Conservation (phyloP, 2,329 filamentous ascomycete species). For the Stachybotrys chlorohalonatus region DNA sequence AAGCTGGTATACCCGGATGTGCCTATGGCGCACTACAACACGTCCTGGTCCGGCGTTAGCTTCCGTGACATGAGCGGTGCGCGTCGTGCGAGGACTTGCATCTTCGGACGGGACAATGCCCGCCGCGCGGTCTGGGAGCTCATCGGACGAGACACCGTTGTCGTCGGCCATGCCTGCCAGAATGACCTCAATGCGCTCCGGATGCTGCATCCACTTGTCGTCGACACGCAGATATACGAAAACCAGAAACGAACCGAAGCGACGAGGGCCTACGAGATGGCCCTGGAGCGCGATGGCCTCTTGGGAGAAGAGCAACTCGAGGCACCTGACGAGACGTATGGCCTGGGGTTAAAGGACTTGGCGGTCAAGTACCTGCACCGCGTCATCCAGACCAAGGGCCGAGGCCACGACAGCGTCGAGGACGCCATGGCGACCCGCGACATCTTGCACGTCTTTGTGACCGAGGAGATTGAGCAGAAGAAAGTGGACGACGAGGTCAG, state of each 20-base stretch:
- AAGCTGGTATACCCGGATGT: conserved; percentile 38
- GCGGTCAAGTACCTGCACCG: conserved; percentile 24
- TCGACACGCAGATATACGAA: conserved; percentile 35
- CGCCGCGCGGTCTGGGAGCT: conserved; percentile 31
- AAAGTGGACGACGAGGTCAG: neutral
- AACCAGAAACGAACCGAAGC: conserved; percentile 8
- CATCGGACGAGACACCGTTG: conserved; percentile 34
- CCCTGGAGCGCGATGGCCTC: neutral
- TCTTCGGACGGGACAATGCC: conserved; percentile 32
- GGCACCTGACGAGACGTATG: neutral
- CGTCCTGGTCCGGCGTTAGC: conserved; percentile 39
- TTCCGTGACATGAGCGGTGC: conserved; percentile 26
- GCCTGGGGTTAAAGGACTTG: conserved; percentile 29
- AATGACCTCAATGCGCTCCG: conserved; percentile 34
- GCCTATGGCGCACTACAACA: conserved; percentile 39
- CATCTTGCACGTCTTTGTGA: conserved; percentile 27
- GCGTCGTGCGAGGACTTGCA: conserved; percentile 17
- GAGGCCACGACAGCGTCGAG: conserved; percentile 33
- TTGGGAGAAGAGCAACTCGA: neutral
- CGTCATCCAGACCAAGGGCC: conserved; percentile 25
- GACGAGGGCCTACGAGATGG: conserved; percentile 1
- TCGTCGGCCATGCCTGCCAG: conserved; percentile 35
- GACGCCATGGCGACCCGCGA: conserved; percentile 34
- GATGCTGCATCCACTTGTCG: conserved; percentile 35
- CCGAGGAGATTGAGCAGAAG: neutral